A percentile compares a stretch with the other conserved stretches of the same genome.
These are phyloP conservation scores for Diaporthe sp. DNA, from an alignment of 2,329 filamentous ascomycete genomes.

Conservation along the genomic window DNA sequence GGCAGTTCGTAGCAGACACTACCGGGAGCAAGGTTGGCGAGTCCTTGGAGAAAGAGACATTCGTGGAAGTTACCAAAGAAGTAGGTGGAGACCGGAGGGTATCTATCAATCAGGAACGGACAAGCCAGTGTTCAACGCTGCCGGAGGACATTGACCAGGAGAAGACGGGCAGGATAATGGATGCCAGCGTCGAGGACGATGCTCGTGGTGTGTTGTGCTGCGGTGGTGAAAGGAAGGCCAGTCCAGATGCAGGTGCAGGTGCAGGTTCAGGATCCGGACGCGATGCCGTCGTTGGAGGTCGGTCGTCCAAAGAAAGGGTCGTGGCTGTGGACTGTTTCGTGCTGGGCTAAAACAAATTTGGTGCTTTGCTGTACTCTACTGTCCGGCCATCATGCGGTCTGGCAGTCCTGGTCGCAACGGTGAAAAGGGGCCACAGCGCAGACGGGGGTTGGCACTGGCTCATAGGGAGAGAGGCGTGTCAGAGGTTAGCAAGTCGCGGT, in stretches of 20 bases:
- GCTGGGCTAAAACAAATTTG: conserved; percentile 38
- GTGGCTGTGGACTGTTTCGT: conserved; percentile 20
- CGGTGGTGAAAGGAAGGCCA: conserved; percentile 20
- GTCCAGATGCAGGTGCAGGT: conserved; percentile 36
- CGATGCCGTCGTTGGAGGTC: conserved; percentile 28
- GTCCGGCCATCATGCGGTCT: conserved; percentile 36
- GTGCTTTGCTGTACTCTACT: conserved; percentile 37
- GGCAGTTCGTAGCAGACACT: conserved; percentile 41
- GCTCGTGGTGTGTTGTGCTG: conserved; percentile 15
- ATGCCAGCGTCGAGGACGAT: conserved; percentile 9
- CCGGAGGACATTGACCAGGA: conserved; percentile 34
- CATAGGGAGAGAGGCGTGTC: conserved; percentile 30
- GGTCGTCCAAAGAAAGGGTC: conserved; percentile 35
- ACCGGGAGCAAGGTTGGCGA: conserved; percentile 43
- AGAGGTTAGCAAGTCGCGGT: conserved; percentile 38
- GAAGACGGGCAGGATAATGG: conserved; percentile 6
- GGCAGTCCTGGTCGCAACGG: conserved; percentile 34
- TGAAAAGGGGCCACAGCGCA: conserved; percentile 39
- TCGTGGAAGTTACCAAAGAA: conserved; percentile 30
- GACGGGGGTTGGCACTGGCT: conserved; percentile 34
- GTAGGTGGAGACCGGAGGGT: conserved; percentile 30
- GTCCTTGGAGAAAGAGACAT: conserved; percentile 42
- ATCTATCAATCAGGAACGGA: conserved; percentile 37
- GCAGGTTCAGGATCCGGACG: conserved; percentile 24
- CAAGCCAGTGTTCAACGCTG: conserved; percentile 38